Percentiles rank a stretch among this genome's conserved stretches.
phyloP scores from a whole-genome alignment of 2,329 filamentous ascomycete species.

The Aspergillus fumigatus region DNA sequence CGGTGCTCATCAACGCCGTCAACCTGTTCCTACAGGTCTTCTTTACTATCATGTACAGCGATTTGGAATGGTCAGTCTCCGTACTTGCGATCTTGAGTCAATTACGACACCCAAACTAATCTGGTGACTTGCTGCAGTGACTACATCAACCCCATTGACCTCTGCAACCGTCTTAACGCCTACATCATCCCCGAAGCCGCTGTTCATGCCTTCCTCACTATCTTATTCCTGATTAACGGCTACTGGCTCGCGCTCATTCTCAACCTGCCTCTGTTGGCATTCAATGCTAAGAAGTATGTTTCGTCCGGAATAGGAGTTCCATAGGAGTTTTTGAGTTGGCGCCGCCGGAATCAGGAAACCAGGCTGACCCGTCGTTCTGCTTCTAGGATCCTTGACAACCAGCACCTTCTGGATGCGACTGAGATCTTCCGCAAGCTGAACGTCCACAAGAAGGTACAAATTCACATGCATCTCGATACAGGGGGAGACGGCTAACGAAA shows the following conservation, averaged over 20 bases:
- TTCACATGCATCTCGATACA: conserved; percentile 6
- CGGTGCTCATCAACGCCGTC: conserved; percentile 99
- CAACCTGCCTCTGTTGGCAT: conserved; percentile 85
- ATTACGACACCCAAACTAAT: conserved; percentile 24
- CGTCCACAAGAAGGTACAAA: conserved; percentile 88
- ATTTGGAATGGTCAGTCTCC: conserved; percentile 88
- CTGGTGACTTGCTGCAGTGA: conserved; percentile 56
- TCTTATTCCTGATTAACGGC: conserved; percentile 95
- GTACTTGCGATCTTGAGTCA: conserved; percentile 5
- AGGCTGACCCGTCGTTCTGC: conserved; percentile 19
- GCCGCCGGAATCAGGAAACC: not conserved
- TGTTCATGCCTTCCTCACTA: conserved; percentile 92
- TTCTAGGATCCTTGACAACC: conserved; percentile 87
- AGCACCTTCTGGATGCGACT: conserved; percentile 92
- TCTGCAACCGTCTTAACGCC: conserved; percentile 99
- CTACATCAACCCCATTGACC: conserved; percentile 99
- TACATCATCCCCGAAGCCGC: conserved; percentile 99
- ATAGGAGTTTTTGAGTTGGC: not conserved
- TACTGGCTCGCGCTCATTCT: conserved; percentile 94
- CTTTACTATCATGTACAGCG: conserved; percentile 99
- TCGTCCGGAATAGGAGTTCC: not conserved
- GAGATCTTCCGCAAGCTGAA: conserved; percentile 99
- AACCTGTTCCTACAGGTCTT: conserved; percentile 99
- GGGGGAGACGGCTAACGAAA: conserved; percentile 7
- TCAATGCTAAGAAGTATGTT: conserved; percentile 96